These are phyloP conservation scores for Annona cherimola DNA, from an alignment of 164 flowering plant genomes.

Conservation along the genomic window DNA sequence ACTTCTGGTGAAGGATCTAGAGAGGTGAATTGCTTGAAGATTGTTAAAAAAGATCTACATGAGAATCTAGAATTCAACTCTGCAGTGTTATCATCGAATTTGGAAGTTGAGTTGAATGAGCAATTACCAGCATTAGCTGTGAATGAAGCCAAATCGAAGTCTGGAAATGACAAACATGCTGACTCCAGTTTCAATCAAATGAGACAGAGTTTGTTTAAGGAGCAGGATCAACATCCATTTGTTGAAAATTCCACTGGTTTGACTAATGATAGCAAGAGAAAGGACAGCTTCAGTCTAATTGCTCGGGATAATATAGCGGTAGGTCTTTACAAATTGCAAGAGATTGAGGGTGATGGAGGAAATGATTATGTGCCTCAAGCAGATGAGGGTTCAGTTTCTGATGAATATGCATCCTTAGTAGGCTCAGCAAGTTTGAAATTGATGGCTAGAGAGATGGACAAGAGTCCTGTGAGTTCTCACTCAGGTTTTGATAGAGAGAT, in stretches of 20 bases:
- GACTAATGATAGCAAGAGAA: constrained; percentile 3
- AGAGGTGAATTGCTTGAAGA: constrained; percentile 12
- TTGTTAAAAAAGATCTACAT: constrained; percentile 9
- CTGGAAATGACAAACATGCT: neutral
- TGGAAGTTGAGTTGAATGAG: constrained; percentile 9
- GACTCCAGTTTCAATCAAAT: neutral
- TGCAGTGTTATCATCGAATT: neutral
- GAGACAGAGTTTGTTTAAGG: neutral
- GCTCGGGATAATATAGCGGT: constrained; percentile 6
- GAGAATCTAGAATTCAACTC: constrained; percentile 12
- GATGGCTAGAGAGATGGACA: constrained; percentile 68
- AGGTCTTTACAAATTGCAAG: constrained; percentile 17
- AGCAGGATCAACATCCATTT: constrained; percentile 7
- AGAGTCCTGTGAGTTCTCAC: constrained; percentile 42
- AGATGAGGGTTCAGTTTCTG: constrained; percentile 42
- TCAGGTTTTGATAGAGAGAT: constrained; percentile 41
- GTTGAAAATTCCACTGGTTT: constrained; percentile 8
- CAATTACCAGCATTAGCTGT: constrained; percentile 3
- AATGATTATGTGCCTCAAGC: constrained; percentile 15
- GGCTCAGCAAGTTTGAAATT: constrained; percentile 60
- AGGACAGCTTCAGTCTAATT: neutral
- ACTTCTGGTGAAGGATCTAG: constrained; percentile 4
- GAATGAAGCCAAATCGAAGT: constrained; percentile 6
- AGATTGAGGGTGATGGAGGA: constrained; percentile 12
- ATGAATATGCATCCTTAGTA: constrained; percentile 51